Conservation (phyloP, 2,329 filamentous ascomycete species). For the Colletotrichum sp. region DNA sequence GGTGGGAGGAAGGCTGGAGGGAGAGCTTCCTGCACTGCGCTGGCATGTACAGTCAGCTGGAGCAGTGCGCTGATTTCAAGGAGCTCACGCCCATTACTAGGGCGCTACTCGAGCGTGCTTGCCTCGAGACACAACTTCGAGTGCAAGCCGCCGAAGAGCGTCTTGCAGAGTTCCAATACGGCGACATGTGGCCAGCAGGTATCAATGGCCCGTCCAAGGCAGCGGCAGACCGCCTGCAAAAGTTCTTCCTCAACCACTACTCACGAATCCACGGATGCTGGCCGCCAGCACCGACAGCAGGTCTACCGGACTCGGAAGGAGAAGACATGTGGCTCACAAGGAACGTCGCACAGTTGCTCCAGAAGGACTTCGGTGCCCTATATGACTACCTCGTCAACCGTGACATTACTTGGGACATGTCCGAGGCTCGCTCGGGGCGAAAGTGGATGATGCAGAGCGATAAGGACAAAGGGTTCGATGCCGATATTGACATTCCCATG, state of each 20-base stretch:
- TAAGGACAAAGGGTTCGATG: conserved; percentile 50
- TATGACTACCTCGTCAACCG: conserved; percentile 76
- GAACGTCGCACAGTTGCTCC: conserved; percentile 59
- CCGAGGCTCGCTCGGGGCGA: conserved; percentile 63
- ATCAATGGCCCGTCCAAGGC: conserved; percentile 48
- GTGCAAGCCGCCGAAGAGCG: conserved; percentile 67
- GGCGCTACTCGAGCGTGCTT: conserved; percentile 66
- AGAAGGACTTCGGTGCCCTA: conserved; percentile 69
- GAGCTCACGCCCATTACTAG: conserved; percentile 65
- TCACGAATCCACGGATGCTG: conserved; percentile 61
- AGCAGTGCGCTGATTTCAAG: conserved; percentile 60
- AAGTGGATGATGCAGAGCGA: conserved; percentile 69
- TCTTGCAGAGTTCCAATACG: conserved; percentile 64
- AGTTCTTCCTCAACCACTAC: conserved; percentile 66
- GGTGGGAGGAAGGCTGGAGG: conserved; percentile 71
- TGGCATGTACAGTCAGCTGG: conserved; percentile 65
- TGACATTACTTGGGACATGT: conserved; percentile 68
- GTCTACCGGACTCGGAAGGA: conserved; percentile 28
- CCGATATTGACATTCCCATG: conserved; percentile 64
- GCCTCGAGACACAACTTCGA: conserved; percentile 65
- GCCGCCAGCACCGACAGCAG: conserved; percentile 44
- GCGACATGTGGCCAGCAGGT: conserved; percentile 63
- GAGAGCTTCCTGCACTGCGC: conserved; percentile 72
- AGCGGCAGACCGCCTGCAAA: conserved; percentile 63
- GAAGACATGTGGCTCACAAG: conserved; percentile 67